Percentiles rank a stretch among this genome's conserved stretches.
These are phyloP conservation scores for Shiraia bambusicola DNA, from an alignment of 2,329 filamentous ascomycete genomes.

Conservation along the genomic window DNA sequence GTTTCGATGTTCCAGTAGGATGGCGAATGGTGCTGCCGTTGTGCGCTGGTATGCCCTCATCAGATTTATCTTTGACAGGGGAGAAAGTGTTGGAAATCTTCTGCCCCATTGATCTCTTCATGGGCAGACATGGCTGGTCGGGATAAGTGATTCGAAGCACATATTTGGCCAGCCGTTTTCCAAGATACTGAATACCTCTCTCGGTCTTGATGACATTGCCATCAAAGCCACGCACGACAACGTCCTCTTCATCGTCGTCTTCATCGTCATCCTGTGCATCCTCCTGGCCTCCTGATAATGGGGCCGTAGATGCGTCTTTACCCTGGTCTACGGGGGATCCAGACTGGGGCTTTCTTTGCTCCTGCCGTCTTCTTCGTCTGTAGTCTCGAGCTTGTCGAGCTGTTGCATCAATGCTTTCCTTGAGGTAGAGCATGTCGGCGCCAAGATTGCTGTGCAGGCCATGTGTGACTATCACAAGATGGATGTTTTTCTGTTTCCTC, in stretches of 20 bases:
- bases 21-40: conserved; percentile 63
- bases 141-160: conserved; percentile 89
- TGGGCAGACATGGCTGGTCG: conserved; percentile 82
- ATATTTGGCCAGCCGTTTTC: conserved; percentile 90
- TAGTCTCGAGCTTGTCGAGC: conserved; percentile 72
- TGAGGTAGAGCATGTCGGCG: conserved; percentile 94
- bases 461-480: conserved; percentile 90
- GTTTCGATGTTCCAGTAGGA: conserved; percentile 44
- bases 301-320: conserved; percentile 45
- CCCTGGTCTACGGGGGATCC: conserved; percentile 3
- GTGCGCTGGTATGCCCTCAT: conserved; percentile 55
- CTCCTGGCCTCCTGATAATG: conserved; percentile 54
- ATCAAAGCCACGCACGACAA: conserved; percentile 85
- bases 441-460: conserved; percentile 94
- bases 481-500: conserved; percentile 73
- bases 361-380: conserved; percentile 59
- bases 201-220: conserved; percentile 92
- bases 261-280: conserved; percentile 46
- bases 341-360: conserved; percentile 18
- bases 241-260: conserved; percentile 74
- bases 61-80: conserved; percentile 43
- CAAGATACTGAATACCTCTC: conserved; percentile 93
- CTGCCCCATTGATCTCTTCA: conserved; percentile 56
- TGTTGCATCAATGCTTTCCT: conserved; percentile 91
- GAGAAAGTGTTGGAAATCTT: conserved; percentile 52